Conservation (phyloP, 306 rosid genomes). For the Adenanthera pavonina region DNA sequence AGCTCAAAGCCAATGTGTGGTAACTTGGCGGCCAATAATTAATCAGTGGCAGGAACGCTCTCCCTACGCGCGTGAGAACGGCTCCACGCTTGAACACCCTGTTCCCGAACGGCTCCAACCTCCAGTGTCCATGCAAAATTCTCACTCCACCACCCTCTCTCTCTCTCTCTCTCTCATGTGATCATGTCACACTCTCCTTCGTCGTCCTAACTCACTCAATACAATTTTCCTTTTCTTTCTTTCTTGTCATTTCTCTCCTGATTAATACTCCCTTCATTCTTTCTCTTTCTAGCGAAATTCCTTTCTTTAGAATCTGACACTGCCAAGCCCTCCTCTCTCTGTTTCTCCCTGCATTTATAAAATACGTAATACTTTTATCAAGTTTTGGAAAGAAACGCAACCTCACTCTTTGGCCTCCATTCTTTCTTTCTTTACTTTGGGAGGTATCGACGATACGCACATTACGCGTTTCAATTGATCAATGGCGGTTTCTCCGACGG, state of each 20-base stretch:
- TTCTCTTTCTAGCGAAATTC: neutral
- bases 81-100: neutral
- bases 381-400: conserved; percentile 21
- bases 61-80: conserved; percentile 16
- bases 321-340: neutral
- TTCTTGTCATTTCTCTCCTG: neutral
- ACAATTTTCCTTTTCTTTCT: neutral
- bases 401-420: neutral
- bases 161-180: neutral
- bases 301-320: neutral
- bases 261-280: neutral
- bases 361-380: neutral
- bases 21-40: neutral
- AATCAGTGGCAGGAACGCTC: conserved; percentile 26
- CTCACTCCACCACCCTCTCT: conserved; percentile 18
- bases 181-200: conserved; percentile 20
- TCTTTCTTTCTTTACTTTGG: neutral
- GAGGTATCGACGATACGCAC: neutral
- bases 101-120: conserved; percentile 45
- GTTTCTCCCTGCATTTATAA: neutral
- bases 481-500: conserved; percentile 55
- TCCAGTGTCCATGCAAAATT: conserved; percentile 56
- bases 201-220: conserved; percentile 6
- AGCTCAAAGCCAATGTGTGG: no score
- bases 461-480: conserved; percentile 12